Percentiles rank a stretch among this genome's conserved stretches.
Evolutionary conservation across 2,329 filamentous ascomycete genomes (phyloP).

Genomic region (Aureobasidium subglaciale): DNA sequence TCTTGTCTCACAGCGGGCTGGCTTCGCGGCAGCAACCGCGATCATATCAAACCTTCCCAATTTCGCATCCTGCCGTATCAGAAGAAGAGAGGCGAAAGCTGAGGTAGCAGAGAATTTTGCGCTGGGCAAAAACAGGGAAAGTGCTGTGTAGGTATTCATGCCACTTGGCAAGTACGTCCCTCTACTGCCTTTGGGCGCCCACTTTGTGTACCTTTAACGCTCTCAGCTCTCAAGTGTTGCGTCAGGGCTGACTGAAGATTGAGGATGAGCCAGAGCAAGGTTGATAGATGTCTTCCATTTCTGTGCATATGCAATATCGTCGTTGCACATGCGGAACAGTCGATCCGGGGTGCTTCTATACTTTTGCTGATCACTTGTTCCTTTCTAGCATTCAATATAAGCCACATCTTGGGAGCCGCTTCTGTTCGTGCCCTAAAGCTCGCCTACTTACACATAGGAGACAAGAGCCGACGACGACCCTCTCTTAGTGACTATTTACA

Average conservation of each 20-base stretch:
- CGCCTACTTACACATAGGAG: not conserved
- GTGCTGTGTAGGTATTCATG: too few relatives aligned
- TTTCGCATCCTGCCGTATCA: not conserved
- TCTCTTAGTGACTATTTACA: too few relatives aligned
- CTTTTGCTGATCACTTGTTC: slow-evolving; percentile 1
- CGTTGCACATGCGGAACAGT: not conserved
- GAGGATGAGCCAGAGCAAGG: not conserved
- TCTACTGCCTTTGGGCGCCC: not conserved
- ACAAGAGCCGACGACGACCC: too few relatives aligned
- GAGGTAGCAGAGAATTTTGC: not conserved
- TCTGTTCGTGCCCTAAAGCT: not conserved
- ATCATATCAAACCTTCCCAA: slow-evolving; percentile 12
- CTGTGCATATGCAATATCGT: not conserved
- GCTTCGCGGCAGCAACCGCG: not conserved
- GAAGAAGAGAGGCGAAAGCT: not conserved
- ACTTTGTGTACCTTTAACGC: not conserved
- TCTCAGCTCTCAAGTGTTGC: not conserved
- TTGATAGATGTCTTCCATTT: not conserved
- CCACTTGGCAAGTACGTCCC: too few relatives aligned
- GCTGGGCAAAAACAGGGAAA: not conserved
- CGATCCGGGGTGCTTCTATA: not conserved
- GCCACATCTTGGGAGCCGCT: not conserved
- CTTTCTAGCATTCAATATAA: slow-evolving; percentile 5
- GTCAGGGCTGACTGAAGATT: not conserved
- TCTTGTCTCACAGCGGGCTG: not conserved